These are phyloP conservation scores for Raffaelea albimanens DNA, from an alignment of 2,329 filamentous ascomycete species.

Conservation along the genomic window DNA sequence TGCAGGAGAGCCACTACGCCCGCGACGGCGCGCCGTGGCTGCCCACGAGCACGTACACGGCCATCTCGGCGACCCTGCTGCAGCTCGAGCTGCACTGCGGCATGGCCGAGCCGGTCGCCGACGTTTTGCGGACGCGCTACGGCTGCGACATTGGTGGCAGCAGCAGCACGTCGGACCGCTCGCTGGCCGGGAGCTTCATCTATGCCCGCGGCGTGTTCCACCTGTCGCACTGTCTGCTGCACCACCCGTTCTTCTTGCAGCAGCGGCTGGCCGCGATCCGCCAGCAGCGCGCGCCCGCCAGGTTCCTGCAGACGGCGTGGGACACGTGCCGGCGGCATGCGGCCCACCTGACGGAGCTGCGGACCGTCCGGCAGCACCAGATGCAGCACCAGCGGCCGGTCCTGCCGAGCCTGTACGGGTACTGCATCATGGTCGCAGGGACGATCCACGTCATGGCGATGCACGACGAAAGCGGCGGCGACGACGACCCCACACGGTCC, in stretches of 20 bases:
- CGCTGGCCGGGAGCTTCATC: constrained; percentile 1
- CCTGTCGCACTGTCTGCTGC: constrained; percentile 1
- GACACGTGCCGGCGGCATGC: not conserved
- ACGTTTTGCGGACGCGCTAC: not conserved
- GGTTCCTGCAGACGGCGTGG: not conserved
- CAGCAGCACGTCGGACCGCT: not conserved
- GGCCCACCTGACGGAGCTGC: not conserved
- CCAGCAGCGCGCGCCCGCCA: not conserved
- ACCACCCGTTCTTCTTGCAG: constrained; percentile 1
- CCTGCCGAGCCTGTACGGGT: not conserved
- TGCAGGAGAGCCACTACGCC: not conserved
- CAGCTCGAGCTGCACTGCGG: constrained; percentile 2
- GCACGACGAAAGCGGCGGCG: not conserved
- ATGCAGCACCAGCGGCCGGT: not conserved
- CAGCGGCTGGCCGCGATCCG: not conserved
- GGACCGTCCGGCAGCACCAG: not conserved
- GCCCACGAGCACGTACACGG: not conserved
- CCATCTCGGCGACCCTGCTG: not conserved
- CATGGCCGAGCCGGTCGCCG: not conserved
- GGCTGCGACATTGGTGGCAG: not conserved
- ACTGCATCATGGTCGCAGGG: constrained; percentile 2
- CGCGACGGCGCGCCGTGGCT: not conserved
- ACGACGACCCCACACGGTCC: not conserved
- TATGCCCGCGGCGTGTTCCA: not conserved
- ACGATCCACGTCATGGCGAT: constrained; percentile 1